phyloP scores from a whole-genome alignment of 768 basidiomycete species.

The Mycena latifolia region DNA sequence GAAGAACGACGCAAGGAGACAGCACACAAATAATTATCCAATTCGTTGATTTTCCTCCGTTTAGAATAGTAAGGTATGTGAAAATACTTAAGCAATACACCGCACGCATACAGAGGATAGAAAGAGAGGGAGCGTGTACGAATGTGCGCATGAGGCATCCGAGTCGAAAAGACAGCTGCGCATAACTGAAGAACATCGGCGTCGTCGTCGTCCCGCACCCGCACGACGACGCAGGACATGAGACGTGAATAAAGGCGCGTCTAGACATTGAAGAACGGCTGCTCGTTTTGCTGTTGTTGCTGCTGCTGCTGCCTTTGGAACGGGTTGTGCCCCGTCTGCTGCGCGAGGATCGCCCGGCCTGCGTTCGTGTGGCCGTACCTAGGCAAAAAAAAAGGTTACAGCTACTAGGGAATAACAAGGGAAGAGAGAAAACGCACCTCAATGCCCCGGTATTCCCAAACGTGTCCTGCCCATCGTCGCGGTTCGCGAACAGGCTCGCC shows the following conservation, averaged over 20 bases:
- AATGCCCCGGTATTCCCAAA: constrained; percentile 91
- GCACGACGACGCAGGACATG: no score
- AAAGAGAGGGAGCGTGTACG: neutral
- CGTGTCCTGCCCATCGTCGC: constrained; percentile 94
- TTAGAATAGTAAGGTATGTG: constrained; percentile 19
- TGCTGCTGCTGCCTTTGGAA: constrained; percentile 74
- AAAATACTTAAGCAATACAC: constrained; percentile 30
- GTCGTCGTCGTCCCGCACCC: no score
- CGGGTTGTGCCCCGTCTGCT: constrained; percentile 67
- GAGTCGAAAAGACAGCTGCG: no score
- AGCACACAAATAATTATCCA: no score
- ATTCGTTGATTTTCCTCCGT: neutral
- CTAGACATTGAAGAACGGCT: constrained; percentile 85
- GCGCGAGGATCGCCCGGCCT: constrained; percentile 55
- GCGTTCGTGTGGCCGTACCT: constrained; percentile 74
- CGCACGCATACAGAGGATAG: constrained; percentile 19
- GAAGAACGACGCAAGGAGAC: no score
- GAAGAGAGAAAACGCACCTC: no score
- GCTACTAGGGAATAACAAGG: no score
- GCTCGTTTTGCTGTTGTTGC: constrained; percentile 71
- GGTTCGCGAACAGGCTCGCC: constrained; percentile 86
- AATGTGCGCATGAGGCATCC: no score
- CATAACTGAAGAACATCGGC: no score
- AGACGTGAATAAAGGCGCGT: no score
- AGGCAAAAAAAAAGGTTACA: no score